Evolutionary conservation across 2,329 filamentous ascomycete species (phyloP).

Genomic region (Aspergillus glaucus): DNA sequence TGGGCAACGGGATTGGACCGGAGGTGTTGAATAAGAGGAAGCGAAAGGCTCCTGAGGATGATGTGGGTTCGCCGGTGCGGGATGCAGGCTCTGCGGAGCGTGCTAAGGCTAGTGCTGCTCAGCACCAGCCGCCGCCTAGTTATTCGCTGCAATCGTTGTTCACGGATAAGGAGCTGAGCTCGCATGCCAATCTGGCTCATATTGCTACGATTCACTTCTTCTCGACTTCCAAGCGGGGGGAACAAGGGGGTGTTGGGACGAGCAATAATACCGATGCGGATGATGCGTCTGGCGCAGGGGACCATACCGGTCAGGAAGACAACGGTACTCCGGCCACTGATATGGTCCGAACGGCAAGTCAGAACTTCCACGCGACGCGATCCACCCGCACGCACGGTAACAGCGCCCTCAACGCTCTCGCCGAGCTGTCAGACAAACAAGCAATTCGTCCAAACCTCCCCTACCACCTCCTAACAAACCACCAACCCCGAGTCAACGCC

Average conservation of each 20-base stretch:
- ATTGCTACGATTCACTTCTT: conserved; percentile 54
- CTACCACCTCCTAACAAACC: conserved; percentile 42
- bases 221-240: conserved; percentile 46
- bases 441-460: conserved; percentile 41
- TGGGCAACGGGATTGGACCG: conserved; percentile 41
- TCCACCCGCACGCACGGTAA: conserved; percentile 48
- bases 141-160: conserved; percentile 61
- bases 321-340: conserved; percentile 43
- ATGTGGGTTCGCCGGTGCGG: conserved; percentile 53
- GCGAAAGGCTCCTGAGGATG: conserved; percentile 53
- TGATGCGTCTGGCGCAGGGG: conserved; percentile 25
- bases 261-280: conserved; percentile 39
- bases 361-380: conserved; percentile 51
- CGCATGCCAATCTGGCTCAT: conserved; percentile 56
- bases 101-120: conserved; percentile 47
- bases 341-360: conserved; percentile 56
- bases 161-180: conserved; percentile 59
- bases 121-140: conserved; percentile 52
- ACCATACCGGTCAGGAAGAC: conserved; percentile 36
- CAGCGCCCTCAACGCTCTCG: conserved; percentile 49
- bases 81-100: conserved; percentile 47
- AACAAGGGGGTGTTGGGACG: conserved; percentile 33
- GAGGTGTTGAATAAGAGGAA: conserved; percentile 52
- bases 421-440: conserved; percentile 49
- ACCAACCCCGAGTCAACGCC: conserved; percentile 39